A percentile compares a stretch with the other conserved stretches of the same genome.
These are phyloP conservation scores for Coemansia sp. DNA, from an alignment of 192 early-diverging fungal species.

Conservation along the genomic window DNA sequence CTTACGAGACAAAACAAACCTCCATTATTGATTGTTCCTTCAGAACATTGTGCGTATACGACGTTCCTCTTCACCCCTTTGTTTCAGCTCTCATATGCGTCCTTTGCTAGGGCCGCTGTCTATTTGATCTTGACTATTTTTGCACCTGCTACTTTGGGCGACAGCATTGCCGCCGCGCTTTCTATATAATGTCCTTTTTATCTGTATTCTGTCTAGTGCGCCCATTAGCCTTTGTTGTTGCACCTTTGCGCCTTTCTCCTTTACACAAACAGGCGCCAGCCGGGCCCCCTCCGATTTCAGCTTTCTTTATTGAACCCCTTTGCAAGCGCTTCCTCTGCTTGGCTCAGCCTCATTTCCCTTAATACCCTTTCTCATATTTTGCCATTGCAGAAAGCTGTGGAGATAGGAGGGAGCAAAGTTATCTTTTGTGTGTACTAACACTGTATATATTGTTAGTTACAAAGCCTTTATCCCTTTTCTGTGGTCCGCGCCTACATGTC, in stretches of 20 bases:
- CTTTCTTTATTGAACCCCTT: constrained; percentile 2
- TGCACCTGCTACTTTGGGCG: not conserved
- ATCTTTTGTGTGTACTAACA: not conserved
- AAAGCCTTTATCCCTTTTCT: constrained; percentile 1
- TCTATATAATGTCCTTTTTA: constrained; percentile 2
- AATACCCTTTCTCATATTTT: not conserved
- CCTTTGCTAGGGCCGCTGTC: not conserved
- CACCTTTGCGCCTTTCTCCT: constrained; percentile 5
- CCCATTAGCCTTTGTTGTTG: not conserved
- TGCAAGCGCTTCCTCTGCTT: not conserved
- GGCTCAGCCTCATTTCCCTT: constrained; percentile 6
- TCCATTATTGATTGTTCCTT: not conserved
- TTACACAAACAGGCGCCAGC: not conserved
- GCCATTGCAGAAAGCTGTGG: constrained; percentile 1
- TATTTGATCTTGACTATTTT: not conserved
- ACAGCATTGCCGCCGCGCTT: not conserved
- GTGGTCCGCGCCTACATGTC: too few relatives aligned
- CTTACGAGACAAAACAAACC: not conserved
- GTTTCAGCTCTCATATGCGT: constrained; percentile 2
- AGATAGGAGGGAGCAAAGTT: too few relatives aligned
- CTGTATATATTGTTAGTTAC: not conserved
- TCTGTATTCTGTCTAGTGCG: not conserved
- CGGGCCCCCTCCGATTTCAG: not conserved
- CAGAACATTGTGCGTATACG: not conserved
- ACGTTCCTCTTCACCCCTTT: not conserved